These are phyloP conservation scores for Ophiostoma ips DNA, from an alignment of 2,329 filamentous ascomycete genomes.

Conservation along the genomic window DNA sequence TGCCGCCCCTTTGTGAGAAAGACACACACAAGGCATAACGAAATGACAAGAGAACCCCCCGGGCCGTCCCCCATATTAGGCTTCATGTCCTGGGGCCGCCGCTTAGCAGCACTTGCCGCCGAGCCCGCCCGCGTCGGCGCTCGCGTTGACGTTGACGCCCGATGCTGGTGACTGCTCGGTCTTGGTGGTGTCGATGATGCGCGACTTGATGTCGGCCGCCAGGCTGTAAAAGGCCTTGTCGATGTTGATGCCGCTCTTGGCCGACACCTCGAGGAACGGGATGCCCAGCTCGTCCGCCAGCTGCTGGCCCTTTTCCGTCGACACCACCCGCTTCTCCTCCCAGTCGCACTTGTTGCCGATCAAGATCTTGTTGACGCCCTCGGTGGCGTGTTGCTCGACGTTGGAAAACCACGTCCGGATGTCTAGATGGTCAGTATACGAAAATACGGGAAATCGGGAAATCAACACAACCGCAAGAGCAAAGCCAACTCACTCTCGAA, in stretches of 20 bases:
- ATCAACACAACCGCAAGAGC: too few relatives aligned
- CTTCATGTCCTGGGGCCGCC: background rate
- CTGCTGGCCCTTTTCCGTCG: conserved; percentile 82
- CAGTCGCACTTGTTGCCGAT: conserved; percentile 99
- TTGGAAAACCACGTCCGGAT: conserved; percentile 99
- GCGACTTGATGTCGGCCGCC: conserved; percentile 95
- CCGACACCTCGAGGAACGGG: conserved; percentile 94
- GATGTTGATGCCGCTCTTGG: conserved; percentile 99
- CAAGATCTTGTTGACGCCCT: conserved; percentile 98
- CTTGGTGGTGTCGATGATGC: conserved; percentile 83
- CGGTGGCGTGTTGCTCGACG: conserved; percentile 93
- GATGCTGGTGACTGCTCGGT: conserved; percentile 46
- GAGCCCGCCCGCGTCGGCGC: conserved; percentile 37
- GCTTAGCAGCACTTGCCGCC: conserved; percentile 64
- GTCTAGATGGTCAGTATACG: conserved; percentile 41
- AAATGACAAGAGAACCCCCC: conserved; percentile 1
- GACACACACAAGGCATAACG: background rate
- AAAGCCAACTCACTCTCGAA: conserved; percentile 69
- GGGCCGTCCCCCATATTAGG: too few relatives aligned
- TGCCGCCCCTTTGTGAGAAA: conserved; percentile 3
- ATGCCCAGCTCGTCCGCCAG: conserved; percentile 93
- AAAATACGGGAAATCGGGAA: too few relatives aligned
- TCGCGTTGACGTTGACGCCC: conserved; percentile 54
- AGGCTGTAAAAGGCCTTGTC: conserved; percentile 97
- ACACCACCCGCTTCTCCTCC: conserved; percentile 96